Conservation (phyloP, 2,329 filamentous ascomycete genomes). For the Arthrobotrys entomopaga region DNA sequence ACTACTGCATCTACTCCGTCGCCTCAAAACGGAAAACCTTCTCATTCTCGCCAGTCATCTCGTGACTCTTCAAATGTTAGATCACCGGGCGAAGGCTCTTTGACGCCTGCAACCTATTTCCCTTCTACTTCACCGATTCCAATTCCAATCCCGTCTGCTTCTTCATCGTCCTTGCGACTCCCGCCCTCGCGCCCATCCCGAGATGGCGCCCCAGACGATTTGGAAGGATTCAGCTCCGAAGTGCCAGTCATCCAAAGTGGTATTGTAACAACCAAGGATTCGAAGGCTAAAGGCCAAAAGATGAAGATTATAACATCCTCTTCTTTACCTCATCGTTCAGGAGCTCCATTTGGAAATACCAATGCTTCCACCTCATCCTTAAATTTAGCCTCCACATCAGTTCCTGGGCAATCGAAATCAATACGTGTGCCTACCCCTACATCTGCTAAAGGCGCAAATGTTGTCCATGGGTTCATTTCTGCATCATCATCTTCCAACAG, state of each 20-base stretch:
- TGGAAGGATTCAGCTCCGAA: conserved; percentile 40
- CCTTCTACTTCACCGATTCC: conserved; percentile 48
- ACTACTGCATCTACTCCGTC: conserved; percentile 32
- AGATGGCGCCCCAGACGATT: conserved; percentile 43
- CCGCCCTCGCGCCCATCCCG: conserved; percentile 48
- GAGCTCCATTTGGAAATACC: conserved; percentile 29
- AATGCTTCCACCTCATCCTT: conserved; percentile 48
- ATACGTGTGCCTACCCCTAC: conserved; percentile 48
- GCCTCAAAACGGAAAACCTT: conserved; percentile 35
- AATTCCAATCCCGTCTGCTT: conserved; percentile 47
- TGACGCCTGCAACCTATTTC: conserved; percentile 36
- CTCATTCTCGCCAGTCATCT: conserved; percentile 51
- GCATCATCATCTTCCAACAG: conserved; percentile 13
- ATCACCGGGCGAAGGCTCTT: conserved; percentile 40
- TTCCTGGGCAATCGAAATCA: conserved; percentile 46
- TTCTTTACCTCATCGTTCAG: conserved; percentile 43
- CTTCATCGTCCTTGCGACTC: conserved; percentile 37
- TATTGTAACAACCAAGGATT: conserved; percentile 43
- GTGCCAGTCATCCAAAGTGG: conserved; percentile 50
- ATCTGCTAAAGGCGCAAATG: conserved; percentile 40
- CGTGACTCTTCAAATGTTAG: conserved; percentile 46
- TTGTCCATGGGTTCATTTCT: conserved; percentile 44
- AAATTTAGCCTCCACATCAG: conserved; percentile 47
- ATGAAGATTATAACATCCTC: conserved; percentile 53
- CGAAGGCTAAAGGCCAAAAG: conserved; percentile 42